Conservation (phyloP, 352 stramenopile genomes). For the Globisporangium radiosum region DNA sequence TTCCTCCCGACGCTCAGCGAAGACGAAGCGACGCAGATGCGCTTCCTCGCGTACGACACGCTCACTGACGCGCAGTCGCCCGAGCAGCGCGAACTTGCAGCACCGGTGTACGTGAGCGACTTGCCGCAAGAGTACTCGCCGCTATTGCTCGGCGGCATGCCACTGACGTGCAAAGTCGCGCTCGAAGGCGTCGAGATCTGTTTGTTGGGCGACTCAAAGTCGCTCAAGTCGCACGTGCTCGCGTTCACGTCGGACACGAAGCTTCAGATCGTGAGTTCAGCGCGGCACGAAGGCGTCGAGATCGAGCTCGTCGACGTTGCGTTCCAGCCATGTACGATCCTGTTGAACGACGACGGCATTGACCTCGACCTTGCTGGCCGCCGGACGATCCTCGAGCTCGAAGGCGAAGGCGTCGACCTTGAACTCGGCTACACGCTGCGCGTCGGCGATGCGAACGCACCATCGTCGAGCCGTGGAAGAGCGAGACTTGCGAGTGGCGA, state of each 20-base stretch:
- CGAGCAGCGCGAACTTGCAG: conserved; percentile 40
- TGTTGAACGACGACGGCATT: conserved; percentile 58
- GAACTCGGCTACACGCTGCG: conserved; percentile 65
- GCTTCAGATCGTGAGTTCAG: conserved; percentile 50
- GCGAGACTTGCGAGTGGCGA: not conserved
- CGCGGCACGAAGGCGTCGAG: conserved; percentile 60
- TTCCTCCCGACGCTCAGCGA: conserved; percentile 59
- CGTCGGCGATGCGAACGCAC: conserved; percentile 31
- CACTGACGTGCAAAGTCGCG: conserved; percentile 40
- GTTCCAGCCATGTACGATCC: conserved; percentile 64
- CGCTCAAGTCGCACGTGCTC: conserved; percentile 66
- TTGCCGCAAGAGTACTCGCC: conserved; percentile 64
- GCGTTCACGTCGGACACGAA: conserved; percentile 77
- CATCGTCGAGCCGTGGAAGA: conserved; percentile 1
- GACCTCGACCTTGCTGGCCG: conserved; percentile 66
- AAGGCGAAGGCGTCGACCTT: conserved; percentile 82
- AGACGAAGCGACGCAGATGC: conserved; percentile 70
- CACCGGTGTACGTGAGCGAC: conserved; percentile 48
- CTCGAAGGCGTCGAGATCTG: conserved; percentile 68
- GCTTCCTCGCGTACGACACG: conserved; percentile 52
- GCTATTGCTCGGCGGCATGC: conserved; percentile 49
- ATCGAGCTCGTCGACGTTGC: conserved; percentile 76
- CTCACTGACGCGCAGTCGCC: conserved; percentile 37
- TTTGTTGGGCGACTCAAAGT: conserved; percentile 67
- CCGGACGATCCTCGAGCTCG: conserved; percentile 76